Evolutionary conservation across 2,329 filamentous ascomycete species (phyloP).

Genomic region (Byssoonygena ceratinophila): DNA sequence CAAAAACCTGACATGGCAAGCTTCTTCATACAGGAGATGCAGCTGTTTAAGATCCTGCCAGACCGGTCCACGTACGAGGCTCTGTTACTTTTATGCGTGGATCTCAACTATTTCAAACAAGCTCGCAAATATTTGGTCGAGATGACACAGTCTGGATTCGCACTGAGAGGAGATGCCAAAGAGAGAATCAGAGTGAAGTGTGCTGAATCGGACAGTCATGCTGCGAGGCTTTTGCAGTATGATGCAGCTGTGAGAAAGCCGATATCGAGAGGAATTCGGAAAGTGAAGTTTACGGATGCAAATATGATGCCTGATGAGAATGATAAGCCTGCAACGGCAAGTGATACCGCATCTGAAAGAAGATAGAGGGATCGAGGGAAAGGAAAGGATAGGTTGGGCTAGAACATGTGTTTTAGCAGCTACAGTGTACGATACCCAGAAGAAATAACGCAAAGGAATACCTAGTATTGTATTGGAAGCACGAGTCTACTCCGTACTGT

Average conservation of each 20-base stretch:
- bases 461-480: too few species aligned
- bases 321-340: not conserved
- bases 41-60: constrained; percentile 44
- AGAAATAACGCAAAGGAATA: not conserved
- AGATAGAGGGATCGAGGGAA: not conserved
- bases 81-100: constrained; percentile 48
- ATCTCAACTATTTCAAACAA: constrained; percentile 28
- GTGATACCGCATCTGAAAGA: not conserved
- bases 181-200: constrained; percentile 25
- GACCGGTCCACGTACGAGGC: constrained; percentile 52
- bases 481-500: too few species aligned
- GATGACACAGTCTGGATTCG: constrained; percentile 25
- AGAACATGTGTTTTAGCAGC: not conserved
- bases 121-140: constrained; percentile 33
- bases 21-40: constrained; percentile 54
- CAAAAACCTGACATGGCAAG: constrained; percentile 46
- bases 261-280: constrained; percentile 7
- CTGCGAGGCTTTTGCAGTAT: constrained; percentile 24
- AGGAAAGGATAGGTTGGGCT: not conserved
- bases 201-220: constrained; percentile 23
- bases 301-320: not conserved
- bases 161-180: constrained; percentile 21
- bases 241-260: constrained; percentile 23
- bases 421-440: not conserved
- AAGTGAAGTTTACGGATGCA: not conserved